Base-by-base conservation (phyloP, 1,139 yeast genomes). In the Blastobotrys petasosporus region DNA sequence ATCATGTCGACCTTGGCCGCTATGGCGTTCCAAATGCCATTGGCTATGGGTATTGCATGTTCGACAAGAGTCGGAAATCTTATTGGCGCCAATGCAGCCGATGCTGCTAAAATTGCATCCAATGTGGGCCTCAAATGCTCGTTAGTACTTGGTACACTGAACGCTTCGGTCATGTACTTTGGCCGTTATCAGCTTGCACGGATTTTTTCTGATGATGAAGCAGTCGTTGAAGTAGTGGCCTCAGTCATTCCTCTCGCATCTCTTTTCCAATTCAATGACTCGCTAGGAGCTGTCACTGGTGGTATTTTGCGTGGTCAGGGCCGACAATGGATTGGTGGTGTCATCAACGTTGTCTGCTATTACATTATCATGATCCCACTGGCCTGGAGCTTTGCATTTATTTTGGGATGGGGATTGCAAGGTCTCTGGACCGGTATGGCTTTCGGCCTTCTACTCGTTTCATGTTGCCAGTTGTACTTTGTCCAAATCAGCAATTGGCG, bases 391-490 rank as follows among this genome's bases (percentile, higher is more conserved):
- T 69, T 87, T 28, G 82, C 90, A 37, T 82, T 81, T 61, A 63
- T 68, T 28, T 65, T 70, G 11, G 74, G 75, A 32, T 63, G 75
- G 61, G 73, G 77, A 44, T 68, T 90, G 6, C 62, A 66, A 20
- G 95, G 95, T 0, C 66, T 87, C 41, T 87, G 96, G 96, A 58
- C 79, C n/a, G 94, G 94, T 8, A 77, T 85, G 49, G 88, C 90
- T 1, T 63, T 76, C 39, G 95, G 20, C 65, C 68, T 54, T 12
- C 36, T 31, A 10, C 13, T 45, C 5, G 46, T 45, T 4, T 42
- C 46, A 10, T 11, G 13, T 12, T n/a, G 31, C 8, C 46, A 45
- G 25, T 31, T 31, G 12, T 45, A 42, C 30, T 44, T 17, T 29
- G 48, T 48, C n/a, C 13, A 37, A 13, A 39, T 40, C n/a, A 36